Percentiles rank a stretch among this genome's conserved stretches.
phyloP scores from a whole-genome alignment of 2,329 filamentous ascomycete species.

The Exutisphaerella laricina region DNA sequence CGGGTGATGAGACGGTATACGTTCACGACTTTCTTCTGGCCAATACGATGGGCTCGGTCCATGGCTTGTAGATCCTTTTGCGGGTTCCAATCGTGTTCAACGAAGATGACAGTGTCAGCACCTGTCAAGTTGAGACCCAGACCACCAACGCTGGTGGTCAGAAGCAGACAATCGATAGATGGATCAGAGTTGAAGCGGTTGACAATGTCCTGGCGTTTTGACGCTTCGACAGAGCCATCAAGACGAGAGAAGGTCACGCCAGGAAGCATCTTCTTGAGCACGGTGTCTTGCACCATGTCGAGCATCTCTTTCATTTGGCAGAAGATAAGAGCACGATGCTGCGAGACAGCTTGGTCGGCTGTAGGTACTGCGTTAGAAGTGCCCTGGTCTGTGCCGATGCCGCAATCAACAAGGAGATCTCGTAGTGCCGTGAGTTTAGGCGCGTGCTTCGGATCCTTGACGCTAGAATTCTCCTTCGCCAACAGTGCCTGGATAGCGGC shows the following conservation, averaged over 20 bases:
- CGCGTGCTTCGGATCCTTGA: constrained; percentile 82
- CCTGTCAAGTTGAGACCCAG: constrained; percentile 92
- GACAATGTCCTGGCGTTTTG: constrained; percentile 92
- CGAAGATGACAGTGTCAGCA: constrained; percentile 97
- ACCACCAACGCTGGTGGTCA: constrained; percentile 93
- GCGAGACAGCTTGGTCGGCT: constrained; percentile 76
- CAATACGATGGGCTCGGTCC: constrained; percentile 96
- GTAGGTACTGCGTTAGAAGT: constrained; percentile 46
- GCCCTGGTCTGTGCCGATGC: constrained; percentile 66
- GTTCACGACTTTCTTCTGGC: constrained; percentile 99
- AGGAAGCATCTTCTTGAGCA: constrained; percentile 84
- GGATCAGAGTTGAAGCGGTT: constrained; percentile 99
- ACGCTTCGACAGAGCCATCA: constrained; percentile 87
- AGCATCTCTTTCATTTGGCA: constrained; percentile 99
- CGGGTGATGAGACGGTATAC: constrained; percentile 95
- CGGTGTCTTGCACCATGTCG: constrained; percentile 95
- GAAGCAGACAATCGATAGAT: constrained; percentile 85
- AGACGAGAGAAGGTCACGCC: constrained; percentile 90
- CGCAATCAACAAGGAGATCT: constrained; percentile 95
- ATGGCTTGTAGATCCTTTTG: constrained; percentile 98
- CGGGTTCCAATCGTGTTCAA: constrained; percentile 99
- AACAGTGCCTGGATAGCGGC: constrained; percentile 79
- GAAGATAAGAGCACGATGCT: constrained; percentile 92
- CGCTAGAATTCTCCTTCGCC: constrained; percentile 67
- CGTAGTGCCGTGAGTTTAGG: constrained; percentile 87